Base-by-base conservation (phyloP, 2,329 filamentous ascomycete species). In the Gliomastix tumulicola region DNA sequence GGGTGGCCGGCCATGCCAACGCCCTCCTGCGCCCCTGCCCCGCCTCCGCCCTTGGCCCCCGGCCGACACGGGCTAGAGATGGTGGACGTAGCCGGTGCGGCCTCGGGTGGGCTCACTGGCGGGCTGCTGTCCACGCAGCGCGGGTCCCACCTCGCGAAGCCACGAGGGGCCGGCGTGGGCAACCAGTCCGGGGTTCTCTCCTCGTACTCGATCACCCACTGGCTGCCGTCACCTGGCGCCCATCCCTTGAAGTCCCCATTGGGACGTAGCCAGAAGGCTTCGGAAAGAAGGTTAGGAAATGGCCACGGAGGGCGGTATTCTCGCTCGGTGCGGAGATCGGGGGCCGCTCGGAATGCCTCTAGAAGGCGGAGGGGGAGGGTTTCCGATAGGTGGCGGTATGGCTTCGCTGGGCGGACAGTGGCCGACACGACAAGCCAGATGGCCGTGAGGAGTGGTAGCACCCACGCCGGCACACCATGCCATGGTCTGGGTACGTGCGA, bases 161-260 rank as follows among this genome's bases (percentile, higher is more conserved):
- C 56, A n/a, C 42, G 36, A 2, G 54, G 56, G 3, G 48, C 20
- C 2, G 35, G 20, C 4, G 47, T 36, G 6, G 56, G 54, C 17
- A 58, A 23, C 56, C 56, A 59, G 11, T 53, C 44, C 3, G 49
- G 49, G 1, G 38, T 41, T 7, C 45, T 39, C 2, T 54, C 39
- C 18, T 50, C 44, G 35, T 59, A 59, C 1, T 42, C 36, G 21
- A 43, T 34, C 3, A 46, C 44, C 4, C 52, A 36, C 15, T 46
- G 31, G 32, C 50, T 57, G 32, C 47, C 38, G 3, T 21, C 12
- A 5, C 48, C 44, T 5, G 56, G 55, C 0, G 54, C 54, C 56
- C 56, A 59, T 7, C 56, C 56, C 40, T 50, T 59, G 39, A 54
- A 59, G 15, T 54, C 38, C 2, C 52, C 54, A 2, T 41, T 34